Evolutionary conservation across 768 basidiomycete genomes (phyloP), one percentile per base, ranked within the genome.

Genomic region (Austroboletus eburneus): DNA sequence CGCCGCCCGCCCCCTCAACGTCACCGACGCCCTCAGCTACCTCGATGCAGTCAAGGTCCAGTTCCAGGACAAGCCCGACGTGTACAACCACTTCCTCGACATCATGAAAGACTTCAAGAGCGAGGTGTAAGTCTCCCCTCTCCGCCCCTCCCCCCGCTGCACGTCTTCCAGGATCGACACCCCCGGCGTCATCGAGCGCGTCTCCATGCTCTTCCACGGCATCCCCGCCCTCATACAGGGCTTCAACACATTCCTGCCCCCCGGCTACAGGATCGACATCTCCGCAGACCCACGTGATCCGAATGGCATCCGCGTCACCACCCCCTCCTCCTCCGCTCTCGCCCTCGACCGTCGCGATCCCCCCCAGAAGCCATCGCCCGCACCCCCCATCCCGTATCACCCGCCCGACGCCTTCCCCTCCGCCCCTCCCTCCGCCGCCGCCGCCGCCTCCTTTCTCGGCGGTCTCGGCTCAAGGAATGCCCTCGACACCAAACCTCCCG

Each of bases 101-200:
- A 94, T 96, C 62, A 96, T 96, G 96, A 97, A 97, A 74, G 94
- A 98, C 65, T 99, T 99, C 69, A 99, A 99, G 72, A 91, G 91
- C 59, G 91, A 95, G 70, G 73, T 71, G 89, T 92, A 66, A 72
- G 90, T 78, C 10, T 24, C 12, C 17, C 2, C 33, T n/a, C 20
- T 1, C 32, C 17, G 22, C 30, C 24, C 4, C 23, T 5, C n/a
- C 37, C 33, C 24, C 3, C 13, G 9, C 50, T 41, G 55, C 49
- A 48, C 39, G 56, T 33, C 22, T 20, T 25, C 30, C 70, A 95
- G 93, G 46, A 95, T 98, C 65, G 94, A 97, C 70, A 98, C 94
- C 0, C 94, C 94, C 9, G 93, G 93, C 43, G 94, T 98, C 62
- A 98, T 98, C 63, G 82, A 91, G 56, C 87, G 94, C 46, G 94